phyloP scores from a whole-genome alignment of 2,329 filamentous ascomycete species.

The Monosporascus sp. region DNA sequence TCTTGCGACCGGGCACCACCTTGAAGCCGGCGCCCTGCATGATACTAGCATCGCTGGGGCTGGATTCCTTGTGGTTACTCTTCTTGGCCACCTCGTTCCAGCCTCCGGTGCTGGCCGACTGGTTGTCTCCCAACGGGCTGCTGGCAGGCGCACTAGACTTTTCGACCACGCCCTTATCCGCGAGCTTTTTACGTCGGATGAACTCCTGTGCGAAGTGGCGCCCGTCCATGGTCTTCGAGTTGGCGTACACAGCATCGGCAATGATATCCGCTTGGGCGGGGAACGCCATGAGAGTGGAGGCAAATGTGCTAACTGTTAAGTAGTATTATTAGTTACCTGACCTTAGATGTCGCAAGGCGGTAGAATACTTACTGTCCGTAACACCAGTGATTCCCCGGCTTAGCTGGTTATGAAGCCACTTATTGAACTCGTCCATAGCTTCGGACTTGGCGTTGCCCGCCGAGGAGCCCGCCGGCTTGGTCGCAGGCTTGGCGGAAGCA shows the following conservation, averaged over 20 bases:
- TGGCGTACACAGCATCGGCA: conserved; percentile 82
- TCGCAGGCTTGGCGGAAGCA: conserved; percentile 43
- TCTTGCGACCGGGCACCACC: conserved; percentile 89
- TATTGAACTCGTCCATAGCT: conserved; percentile 87
- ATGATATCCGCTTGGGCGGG: conserved; percentile 77
- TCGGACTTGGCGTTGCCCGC: conserved; percentile 38
- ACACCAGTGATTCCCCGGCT: conserved; percentile 60
- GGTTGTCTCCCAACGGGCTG: conserved; percentile 37
- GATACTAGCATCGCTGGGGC: conserved; percentile 33
- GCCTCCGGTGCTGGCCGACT: conserved; percentile 50
- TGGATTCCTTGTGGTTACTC: conserved; percentile 50
- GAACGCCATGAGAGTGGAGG: conserved; percentile 67
- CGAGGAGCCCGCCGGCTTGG: conserved; percentile 44
- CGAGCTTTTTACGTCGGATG: conserved; percentile 84
- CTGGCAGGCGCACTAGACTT: conserved; percentile 52
- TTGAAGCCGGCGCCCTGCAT: conserved; percentile 68
- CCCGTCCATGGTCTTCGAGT: conserved; percentile 84
- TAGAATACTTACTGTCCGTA: conserved; percentile 44
- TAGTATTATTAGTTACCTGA: background rate
- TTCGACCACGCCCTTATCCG: conserved; percentile 85
- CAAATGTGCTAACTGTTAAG: conserved; percentile 68
- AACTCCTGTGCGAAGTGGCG: conserved; percentile 94
- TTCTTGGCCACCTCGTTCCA: conserved; percentile 99
- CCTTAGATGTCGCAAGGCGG: background rate
- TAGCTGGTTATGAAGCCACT: conserved; percentile 82